Evolutionary conservation across 2,329 filamentous ascomycete genomes (phyloP), one percentile per base, ranked within the genome.

Genomic region (Dendrostoma leiphaemia): DNA sequence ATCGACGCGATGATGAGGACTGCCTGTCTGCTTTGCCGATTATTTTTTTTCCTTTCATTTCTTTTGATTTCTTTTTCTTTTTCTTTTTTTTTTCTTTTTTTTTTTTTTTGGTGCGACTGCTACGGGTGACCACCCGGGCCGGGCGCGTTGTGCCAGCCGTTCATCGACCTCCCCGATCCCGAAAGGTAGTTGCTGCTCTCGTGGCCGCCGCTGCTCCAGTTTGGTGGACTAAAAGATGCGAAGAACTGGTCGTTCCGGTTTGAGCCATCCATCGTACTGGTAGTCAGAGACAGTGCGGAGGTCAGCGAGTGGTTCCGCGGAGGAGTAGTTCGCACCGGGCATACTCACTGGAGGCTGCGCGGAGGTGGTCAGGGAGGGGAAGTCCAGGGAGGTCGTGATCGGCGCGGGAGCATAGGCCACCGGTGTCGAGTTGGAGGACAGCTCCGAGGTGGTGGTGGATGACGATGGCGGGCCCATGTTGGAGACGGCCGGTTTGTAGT

Each of bases 301-400:
- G 54, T 49, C 50, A 53, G 45, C 46, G 45, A 37, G 12, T 3
- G n/a, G 9, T 13, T 17, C 50, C 29, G 32, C 37, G 31, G 31
- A 13, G 47, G 29, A 21, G 17, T 35, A 21, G 17, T 35, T 19
- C 31, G 34, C 32, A 21, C 29, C 29, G 21, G 41, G 31, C 31
- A 45, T 55, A 56, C 53, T 56, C 48, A 56, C 53, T 48, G 53
- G 41, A 48, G 54, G 45, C 31, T 38, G 47, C 34, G 54, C 45
- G 35, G 52, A 41, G 7, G 54, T 40, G 28, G 54, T 56, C 44
- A 52, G 41, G 17, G 54, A 48, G 3, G 54, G 54, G 13, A 44
- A 56, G 37, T 56, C 54, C 50, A 55, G 47, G 3, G 53, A 51
- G n/a, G 47, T 19, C 17, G 50, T 44, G n/a, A 52, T 53, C 15